Evolutionary conservation across 306 rosid species (phyloP).

Genomic region (Citrullus mucosospermus): DNA sequence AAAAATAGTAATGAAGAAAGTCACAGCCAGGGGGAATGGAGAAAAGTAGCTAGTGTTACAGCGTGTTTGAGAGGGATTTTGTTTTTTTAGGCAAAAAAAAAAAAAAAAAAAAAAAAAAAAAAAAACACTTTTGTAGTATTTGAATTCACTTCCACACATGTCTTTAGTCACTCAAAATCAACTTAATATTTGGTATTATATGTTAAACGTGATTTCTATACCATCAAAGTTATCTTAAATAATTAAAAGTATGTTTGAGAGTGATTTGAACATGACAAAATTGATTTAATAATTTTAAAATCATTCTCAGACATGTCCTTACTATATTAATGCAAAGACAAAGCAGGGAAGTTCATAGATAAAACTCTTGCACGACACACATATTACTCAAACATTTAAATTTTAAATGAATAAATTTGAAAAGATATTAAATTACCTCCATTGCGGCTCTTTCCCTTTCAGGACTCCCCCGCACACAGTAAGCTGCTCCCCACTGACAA

Average conservation of each 20-base stretch:
- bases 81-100: no score
- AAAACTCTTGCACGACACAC: background rate
- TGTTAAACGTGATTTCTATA: background rate
- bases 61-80: background rate
- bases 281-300: no score
- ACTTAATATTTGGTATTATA: no score
- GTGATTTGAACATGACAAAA: background rate
- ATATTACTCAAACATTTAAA: background rate
- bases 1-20: background rate
- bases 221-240: background rate
- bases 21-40: background rate
- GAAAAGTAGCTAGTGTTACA: background rate
- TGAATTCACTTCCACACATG: background rate
- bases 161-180: no score
- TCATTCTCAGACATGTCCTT: background rate
- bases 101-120: no score
- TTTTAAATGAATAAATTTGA: background rate
- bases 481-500: constrained; percentile 92
- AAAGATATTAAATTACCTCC: constrained; percentile 46
- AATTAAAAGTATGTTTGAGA: background rate
- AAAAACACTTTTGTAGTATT: no score
- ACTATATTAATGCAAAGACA: background rate
- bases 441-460: constrained; percentile 66
- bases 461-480: constrained; percentile 66
- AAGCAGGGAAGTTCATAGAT: background rate